Conservation (phyloP, 345 rosid species). For the Gossypium arboreum region DNA sequence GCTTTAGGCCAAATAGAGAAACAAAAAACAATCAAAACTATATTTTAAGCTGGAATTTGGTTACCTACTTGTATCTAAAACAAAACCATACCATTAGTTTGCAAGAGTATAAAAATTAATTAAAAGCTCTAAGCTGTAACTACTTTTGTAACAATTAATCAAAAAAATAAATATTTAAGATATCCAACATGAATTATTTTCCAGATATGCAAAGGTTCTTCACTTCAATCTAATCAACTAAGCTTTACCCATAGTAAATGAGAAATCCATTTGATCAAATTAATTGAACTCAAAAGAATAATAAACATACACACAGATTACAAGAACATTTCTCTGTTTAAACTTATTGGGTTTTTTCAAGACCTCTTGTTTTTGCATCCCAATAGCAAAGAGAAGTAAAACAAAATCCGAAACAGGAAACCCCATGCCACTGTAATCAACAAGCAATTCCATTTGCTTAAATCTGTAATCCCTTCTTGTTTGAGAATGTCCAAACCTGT, state of each 20-base stretch:
- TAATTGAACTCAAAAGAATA: not conserved
- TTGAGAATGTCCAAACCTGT: conserved; percentile 61
- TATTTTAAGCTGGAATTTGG: not conserved
- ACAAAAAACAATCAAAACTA: not conserved
- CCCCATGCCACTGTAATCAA: conserved; percentile 83
- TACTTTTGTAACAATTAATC: not conserved
- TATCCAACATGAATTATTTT: not conserved
- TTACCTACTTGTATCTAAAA: not conserved
- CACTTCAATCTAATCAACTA: not conserved
- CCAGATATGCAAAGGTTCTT: conserved; percentile 14
- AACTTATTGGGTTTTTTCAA: not conserved
- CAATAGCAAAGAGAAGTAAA: conserved; percentile 67
- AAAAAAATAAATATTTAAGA: not conserved
- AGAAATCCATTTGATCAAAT: no score
- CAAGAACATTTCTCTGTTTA: not conserved
- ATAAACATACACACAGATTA: not conserved
- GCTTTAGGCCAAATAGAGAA: not conserved
- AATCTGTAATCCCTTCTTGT: conserved; percentile 64
- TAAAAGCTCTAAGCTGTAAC: not conserved
- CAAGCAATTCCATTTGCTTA: conserved; percentile 82
- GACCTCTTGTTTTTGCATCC: conserved; percentile 91
- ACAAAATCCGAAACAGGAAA: conserved; percentile 75
- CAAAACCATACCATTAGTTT: not conserved
- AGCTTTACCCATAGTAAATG: not conserved
- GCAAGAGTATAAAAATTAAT: not conserved